Evolutionary conservation across 495 filamentous ascomycete genomes (phyloP).

Genomic region (Entonaema liquescens): DNA sequence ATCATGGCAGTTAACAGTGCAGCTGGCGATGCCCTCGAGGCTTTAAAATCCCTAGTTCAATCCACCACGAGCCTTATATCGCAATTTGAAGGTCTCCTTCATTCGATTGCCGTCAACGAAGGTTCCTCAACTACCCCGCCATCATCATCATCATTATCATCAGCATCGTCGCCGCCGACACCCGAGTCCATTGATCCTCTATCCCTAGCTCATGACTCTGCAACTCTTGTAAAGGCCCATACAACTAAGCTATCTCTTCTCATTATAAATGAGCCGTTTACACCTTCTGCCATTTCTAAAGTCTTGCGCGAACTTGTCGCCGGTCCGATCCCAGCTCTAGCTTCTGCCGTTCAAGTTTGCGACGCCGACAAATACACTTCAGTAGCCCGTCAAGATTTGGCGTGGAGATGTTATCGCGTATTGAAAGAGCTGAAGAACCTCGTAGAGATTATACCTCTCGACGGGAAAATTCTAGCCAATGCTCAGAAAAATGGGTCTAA

Average conservation of each 20-base stretch:
- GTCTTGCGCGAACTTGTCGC: constrained; percentile 72
- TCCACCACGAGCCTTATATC: constrained; percentile 46
- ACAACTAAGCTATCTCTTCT: constrained; percentile 87
- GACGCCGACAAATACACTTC: constrained; percentile 64
- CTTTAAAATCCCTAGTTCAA: constrained; percentile 48
- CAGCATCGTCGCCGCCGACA: constrained; percentile 6
- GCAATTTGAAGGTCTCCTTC: constrained; percentile 50
- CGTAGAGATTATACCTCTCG: constrained; percentile 53
- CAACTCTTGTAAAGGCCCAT: constrained; percentile 77
- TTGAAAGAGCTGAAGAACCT: constrained; percentile 57
- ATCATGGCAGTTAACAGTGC: constrained; percentile 13
- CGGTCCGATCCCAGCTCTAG: constrained; percentile 73
- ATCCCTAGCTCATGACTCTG: constrained; percentile 66
- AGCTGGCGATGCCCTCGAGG: constrained; percentile 41
- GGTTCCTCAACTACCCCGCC: neutral
- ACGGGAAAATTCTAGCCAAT: constrained; percentile 55
- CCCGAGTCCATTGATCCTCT: constrained; percentile 53
- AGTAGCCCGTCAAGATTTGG: constrained; percentile 65
- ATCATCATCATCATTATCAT: neutral
- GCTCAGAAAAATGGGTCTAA: constrained; percentile 54
- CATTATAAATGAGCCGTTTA: constrained; percentile 84
- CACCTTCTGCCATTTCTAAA: constrained; percentile 72
- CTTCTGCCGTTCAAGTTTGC: constrained; percentile 72
- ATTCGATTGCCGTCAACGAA: constrained; percentile 37
- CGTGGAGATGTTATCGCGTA: constrained; percentile 55